Conservation (phyloP, 2,329 filamentous ascomycete genomes). For the Arthrobotrys entomopaga region DNA sequence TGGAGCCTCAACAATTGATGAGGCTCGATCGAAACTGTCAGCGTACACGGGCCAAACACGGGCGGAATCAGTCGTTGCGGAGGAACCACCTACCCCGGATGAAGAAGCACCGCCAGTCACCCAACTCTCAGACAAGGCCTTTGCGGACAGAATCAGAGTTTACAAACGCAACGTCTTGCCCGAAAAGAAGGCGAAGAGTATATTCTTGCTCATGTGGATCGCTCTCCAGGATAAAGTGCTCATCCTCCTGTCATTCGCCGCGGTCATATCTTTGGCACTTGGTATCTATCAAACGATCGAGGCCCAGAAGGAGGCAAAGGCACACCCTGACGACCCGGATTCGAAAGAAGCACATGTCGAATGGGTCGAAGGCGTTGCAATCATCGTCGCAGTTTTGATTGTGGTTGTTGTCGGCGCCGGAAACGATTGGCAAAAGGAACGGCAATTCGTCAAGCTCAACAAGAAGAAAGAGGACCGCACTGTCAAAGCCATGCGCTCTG, state of each 20-base stretch:
- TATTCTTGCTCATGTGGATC: constrained; percentile 80
- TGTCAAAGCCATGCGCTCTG: constrained; percentile 74
- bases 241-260: constrained; percentile 76
- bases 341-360: constrained; percentile 68
- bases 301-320: constrained; percentile 64
- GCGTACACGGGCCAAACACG: constrained; percentile 41
- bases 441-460: constrained; percentile 73
- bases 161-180: constrained; percentile 78
- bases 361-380: constrained; percentile 76
- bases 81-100: constrained; percentile 33
- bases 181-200: constrained; percentile 77
- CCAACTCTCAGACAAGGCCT: constrained; percentile 61
- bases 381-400: constrained; percentile 73
- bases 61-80: constrained; percentile 35
- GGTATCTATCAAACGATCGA: constrained; percentile 81
- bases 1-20: constrained; percentile 76
- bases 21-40: constrained; percentile 65
- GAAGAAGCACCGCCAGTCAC: constrained; percentile 32
- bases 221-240: constrained; percentile 86
- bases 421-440: constrained; percentile 76
- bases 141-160: constrained; percentile 74
- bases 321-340: constrained; percentile 61
- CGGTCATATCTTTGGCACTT: constrained; percentile 76
- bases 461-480: constrained; percentile 71
- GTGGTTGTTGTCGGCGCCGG: constrained; percentile 72